phyloP scores from a whole-genome alignment of 2,329 filamentous ascomycete genomes.

The Tolypocladium ophioglossoides region DNA sequence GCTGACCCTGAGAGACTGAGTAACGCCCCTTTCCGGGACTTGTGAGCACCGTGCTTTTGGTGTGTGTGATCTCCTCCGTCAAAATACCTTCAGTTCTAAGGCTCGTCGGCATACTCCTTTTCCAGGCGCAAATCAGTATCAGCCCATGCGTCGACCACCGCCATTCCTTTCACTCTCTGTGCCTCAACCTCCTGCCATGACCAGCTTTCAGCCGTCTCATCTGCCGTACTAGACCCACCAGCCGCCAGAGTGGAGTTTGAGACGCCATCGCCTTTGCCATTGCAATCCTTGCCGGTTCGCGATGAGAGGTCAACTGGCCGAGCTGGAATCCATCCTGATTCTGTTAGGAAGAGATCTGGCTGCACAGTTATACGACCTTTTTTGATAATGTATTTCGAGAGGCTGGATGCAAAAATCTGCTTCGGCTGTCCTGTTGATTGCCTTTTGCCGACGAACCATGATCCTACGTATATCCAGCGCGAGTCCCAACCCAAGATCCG shows the following conservation, averaged over 20 bases:
- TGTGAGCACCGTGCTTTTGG: too few species aligned
- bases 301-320: background rate
- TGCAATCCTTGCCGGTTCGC: too few species aligned
- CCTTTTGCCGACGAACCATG: slow-evolving; percentile 1
- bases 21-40: too few species aligned
- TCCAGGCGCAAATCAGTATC: slow-evolving; percentile 1
- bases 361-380: background rate
- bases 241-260: too few species aligned
- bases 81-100: background rate
- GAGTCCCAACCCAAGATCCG: slow-evolving; percentile 2
- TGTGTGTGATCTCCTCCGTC: too few species aligned
- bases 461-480: slow-evolving; percentile 4
- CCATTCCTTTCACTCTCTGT: slow-evolving; percentile 1
- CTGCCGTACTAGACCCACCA: too few species aligned
- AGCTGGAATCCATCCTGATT: background rate
- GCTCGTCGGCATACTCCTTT: background rate
- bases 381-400: background rate
- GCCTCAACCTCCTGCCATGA: slow-evolving; percentile 1
- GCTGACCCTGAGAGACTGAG: too few species aligned
- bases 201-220: background rate
- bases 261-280: too few species aligned
- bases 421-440: background rate
- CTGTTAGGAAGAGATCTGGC: background rate
- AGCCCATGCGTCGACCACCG: background rate
- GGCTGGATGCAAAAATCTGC: background rate